Percentiles rank a stretch among this genome's conserved stretches.
Conservation (phyloP, 768 basidiomycete genomes). For the Tricholoma flavovirens region DNA sequence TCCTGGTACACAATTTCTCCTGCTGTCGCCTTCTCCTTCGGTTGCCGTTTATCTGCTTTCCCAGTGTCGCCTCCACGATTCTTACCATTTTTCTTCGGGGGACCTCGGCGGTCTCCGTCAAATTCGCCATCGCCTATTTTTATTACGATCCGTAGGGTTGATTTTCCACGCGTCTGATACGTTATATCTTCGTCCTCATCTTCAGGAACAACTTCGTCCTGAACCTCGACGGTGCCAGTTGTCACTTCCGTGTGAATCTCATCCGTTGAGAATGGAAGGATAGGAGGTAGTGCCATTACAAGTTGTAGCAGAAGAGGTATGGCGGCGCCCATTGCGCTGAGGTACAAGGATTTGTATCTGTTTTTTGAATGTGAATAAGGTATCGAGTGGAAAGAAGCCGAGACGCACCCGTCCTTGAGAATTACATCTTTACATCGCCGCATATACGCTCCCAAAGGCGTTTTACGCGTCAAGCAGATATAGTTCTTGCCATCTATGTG, state of each 20-base stretch:
- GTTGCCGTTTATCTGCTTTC: constrained; percentile 3
- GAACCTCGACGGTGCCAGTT: constrained; percentile 68
- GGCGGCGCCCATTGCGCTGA: constrained; percentile 85
- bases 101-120: constrained; percentile 30
- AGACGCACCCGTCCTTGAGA: constrained; percentile 61
- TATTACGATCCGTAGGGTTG: constrained; percentile 55
- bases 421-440: constrained; percentile 70
- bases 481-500: constrained; percentile 78
- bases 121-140: constrained; percentile 59
- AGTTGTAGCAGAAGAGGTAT: constrained; percentile 77
- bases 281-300: constrained; percentile 61
- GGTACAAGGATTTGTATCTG: constrained; percentile 68
- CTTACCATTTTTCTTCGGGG: constrained; percentile 17
- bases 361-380: background rate
- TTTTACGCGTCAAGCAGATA: constrained; percentile 77
- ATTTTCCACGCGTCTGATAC: constrained; percentile 66
- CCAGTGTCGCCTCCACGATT: constrained; percentile 4
- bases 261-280: constrained; percentile 59
- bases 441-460: constrained; percentile 66
- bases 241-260: constrained; percentile 58
- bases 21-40: constrained; percentile 6
- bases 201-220: constrained; percentile 75
- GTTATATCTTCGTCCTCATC: constrained; percentile 66
- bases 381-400: background rate
- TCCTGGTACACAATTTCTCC: constrained; percentile 33